A percentile compares a stretch with the other conserved stretches of the same genome.
These are phyloP conservation scores for Plantago major DNA, from an alignment of 257 asterid genomes.

Conservation along the genomic window DNA sequence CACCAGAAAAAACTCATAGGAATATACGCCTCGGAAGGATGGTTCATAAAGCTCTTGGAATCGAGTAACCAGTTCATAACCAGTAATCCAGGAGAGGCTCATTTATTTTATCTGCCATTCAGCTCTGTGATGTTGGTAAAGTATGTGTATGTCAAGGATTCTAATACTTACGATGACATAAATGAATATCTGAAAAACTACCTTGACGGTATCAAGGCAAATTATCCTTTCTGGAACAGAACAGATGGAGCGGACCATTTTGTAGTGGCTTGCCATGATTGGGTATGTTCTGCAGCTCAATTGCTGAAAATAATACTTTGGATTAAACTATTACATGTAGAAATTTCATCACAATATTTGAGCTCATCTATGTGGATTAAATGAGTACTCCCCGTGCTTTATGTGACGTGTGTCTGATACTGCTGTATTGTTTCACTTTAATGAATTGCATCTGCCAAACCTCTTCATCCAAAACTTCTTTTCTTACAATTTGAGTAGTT, in stretches of 20 bases:
- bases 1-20: constrained; percentile 33
- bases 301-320: too few species aligned
- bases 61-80: constrained; percentile 26
- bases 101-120: constrained; percentile 41
- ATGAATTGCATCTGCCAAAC: background rate
- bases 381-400: too few species aligned
- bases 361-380: background rate
- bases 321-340: background rate
- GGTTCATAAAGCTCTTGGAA: constrained; percentile 43
- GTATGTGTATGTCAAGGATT: constrained; percentile 27
- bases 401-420: too few species aligned
- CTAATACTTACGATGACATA: constrained; percentile 31
- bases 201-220: constrained; percentile 20
- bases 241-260: constrained; percentile 39
- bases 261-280: constrained; percentile 44
- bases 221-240: constrained; percentile 37
- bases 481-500: too few species aligned
- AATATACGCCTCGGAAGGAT: constrained; percentile 43
- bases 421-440: background rate
- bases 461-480: too few species aligned
- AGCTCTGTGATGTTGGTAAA: constrained; percentile 34
- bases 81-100: constrained; percentile 30
- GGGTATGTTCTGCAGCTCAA: constrained; percentile 27
- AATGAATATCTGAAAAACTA: constrained; percentile 21
- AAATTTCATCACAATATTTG: background rate